Percentiles rank a stretch among this genome's conserved stretches.
Conservation (phyloP, 805 yeast genomes). For the Candida odintsovae region DNA sequence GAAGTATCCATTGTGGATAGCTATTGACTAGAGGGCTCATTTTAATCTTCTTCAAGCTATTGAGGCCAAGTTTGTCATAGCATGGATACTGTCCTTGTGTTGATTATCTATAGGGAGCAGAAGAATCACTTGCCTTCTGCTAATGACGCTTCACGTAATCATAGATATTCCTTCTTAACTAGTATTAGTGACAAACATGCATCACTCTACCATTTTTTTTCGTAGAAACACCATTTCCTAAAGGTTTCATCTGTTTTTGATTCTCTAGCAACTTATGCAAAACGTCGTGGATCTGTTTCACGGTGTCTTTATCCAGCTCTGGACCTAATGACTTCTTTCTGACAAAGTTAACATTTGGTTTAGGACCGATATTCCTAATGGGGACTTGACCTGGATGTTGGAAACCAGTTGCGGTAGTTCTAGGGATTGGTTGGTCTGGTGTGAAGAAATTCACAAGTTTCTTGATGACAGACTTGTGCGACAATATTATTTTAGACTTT, state of each 20-base stretch:
- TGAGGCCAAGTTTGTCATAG: no score
- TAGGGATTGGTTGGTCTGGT: not conserved
- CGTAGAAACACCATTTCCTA: not conserved
- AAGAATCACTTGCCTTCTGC: no score
- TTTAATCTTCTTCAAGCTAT: no score
- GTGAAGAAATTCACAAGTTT: not conserved
- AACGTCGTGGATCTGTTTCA: not conserved
- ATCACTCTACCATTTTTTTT: no score
- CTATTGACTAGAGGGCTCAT: no score
- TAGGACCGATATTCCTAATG: not conserved
- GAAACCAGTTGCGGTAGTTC: not conserved
- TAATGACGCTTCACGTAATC: no score
- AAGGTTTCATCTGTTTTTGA: not conserved
- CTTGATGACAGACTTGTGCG: not conserved
- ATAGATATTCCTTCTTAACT: no score
- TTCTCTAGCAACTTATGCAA: not conserved
- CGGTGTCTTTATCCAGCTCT: not conserved
- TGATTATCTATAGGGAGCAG: no score
- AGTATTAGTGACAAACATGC: no score
- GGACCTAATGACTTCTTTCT: not conserved
- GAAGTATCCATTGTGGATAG: no score
- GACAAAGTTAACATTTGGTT: not conserved
- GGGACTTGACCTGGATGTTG: not conserved
- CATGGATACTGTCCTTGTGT: no score
- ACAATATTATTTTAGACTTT: not conserved